Percentiles rank a stretch among this genome's conserved stretches.
Evolutionary conservation across 768 basidiomycete species (phyloP).

Genomic region (Gyrodon lividus): DNA sequence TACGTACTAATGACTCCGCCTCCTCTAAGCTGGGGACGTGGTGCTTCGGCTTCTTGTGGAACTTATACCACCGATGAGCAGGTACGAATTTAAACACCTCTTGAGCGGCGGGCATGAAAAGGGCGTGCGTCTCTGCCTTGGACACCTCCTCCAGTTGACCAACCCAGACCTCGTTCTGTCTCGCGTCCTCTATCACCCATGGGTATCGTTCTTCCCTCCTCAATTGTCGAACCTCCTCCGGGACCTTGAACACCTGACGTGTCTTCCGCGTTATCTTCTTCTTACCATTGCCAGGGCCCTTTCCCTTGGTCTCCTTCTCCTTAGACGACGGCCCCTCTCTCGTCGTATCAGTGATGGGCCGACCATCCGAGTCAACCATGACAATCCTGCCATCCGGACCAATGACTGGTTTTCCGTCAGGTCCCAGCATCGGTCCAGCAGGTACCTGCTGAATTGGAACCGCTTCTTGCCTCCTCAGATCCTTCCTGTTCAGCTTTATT

Average conservation of each 20-base stretch:
- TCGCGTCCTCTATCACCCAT: constrained; percentile 87
- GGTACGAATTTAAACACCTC: constrained; percentile 88
- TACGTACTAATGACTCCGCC: constrained; percentile 64
- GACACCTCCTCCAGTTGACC: constrained; percentile 78
- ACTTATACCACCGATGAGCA: constrained; percentile 89
- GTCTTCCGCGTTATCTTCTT: constrained; percentile 83
- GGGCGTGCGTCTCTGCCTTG: constrained; percentile 70
- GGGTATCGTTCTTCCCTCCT: constrained; percentile 86
- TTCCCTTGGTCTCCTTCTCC: constrained; percentile 43
- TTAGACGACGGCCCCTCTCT: constrained; percentile 29
- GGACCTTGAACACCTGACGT: constrained; percentile 77
- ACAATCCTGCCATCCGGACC: constrained; percentile 74
- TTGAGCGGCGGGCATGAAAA: constrained; percentile 82
- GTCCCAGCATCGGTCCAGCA: constrained; percentile 73
- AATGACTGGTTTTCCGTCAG: constrained; percentile 82
- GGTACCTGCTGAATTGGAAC: constrained; percentile 44
- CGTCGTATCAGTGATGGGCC: constrained; percentile 51
- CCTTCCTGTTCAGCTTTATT: constrained; percentile 87
- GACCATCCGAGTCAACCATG: constrained; percentile 79
- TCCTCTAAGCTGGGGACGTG: constrained; percentile 64
- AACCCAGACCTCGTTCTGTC: constrained; percentile 71
- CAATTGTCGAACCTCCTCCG: constrained; percentile 74
- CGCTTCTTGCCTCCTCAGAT: constrained; percentile 53
- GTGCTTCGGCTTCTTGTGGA: constrained; percentile 81
- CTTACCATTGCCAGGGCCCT: constrained; percentile 47